phyloP scores from a whole-genome alignment of 1,284 basidiomycete genomes.

The Cutaneotrichosporon mucoides region DNA sequence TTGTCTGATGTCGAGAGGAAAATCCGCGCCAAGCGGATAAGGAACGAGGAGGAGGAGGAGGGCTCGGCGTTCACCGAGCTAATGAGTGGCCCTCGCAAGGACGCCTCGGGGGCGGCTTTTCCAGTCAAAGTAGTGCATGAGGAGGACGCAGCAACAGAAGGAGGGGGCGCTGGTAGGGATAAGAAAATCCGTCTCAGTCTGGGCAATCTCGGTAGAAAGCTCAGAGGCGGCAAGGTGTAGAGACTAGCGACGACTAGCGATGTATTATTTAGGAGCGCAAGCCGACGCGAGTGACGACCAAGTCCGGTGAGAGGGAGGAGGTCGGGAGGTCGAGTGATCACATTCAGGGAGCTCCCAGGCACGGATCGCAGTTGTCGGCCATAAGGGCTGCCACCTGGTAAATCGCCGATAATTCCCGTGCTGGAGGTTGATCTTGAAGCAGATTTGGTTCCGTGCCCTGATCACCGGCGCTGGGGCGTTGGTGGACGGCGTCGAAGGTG shows the following conservation, averaged over 20 bases:
- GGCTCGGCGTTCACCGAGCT: conserved; percentile 26
- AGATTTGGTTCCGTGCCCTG: neutral
- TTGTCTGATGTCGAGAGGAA: conserved; percentile 51
- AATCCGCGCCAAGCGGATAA: conserved; percentile 65
- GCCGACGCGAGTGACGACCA: too few species aligned
- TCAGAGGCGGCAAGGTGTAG: conserved; percentile 12
- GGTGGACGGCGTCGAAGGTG: too few species aligned
- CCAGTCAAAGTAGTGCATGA: conserved; percentile 1
- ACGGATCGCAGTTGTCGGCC: too few species aligned
- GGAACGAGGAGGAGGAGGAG: conserved; percentile 67
- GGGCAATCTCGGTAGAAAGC: conserved; percentile 25
- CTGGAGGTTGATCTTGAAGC: too few species aligned
- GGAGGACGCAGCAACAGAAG: neutral
- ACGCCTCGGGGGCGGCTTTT: conserved; percentile 3
- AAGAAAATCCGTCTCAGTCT: conserved; percentile 38
- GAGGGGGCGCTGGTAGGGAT: conserved; percentile 14
- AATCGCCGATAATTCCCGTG: too few species aligned
- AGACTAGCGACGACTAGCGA: too few species aligned
- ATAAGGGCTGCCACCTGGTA: too few species aligned
- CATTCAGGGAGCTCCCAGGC: too few species aligned
- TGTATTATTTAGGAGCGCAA: too few species aligned
- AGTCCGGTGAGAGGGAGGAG: too few species aligned
- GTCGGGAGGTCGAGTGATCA: too few species aligned
- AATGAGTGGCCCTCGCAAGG: conserved; percentile 10
- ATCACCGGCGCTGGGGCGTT: too few species aligned